Percentiles rank a stretch among this genome's conserved stretches.
phyloP scores from a whole-genome alignment of 805 yeast genomes.

The Metschnikowia reukaufii region DNA sequence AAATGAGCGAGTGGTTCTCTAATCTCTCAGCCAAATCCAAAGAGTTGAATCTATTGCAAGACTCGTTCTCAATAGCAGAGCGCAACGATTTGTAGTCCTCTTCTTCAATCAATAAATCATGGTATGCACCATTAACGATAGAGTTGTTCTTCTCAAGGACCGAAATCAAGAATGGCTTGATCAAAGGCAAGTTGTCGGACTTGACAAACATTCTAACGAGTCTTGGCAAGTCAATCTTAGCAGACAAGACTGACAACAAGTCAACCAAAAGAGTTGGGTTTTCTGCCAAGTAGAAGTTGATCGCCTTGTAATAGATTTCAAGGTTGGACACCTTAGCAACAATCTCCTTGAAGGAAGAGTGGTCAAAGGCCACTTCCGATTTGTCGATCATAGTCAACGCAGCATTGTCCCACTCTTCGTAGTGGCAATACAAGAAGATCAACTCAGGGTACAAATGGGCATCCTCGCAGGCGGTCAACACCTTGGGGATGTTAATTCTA shows the following conservation, averaged over 20 bases:
- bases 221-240: conserved; percentile 91
- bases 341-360: conserved; percentile 89
- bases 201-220: conserved; percentile 92
- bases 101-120: conserved; percentile 92
- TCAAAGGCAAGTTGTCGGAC: conserved; percentile 93
- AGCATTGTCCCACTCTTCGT: conserved; percentile 99
- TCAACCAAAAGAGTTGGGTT: conserved; percentile 91
- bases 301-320: conserved; percentile 96
- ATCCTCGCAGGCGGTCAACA: conserved; percentile 85
- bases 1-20: conserved; percentile 86
- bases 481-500: conserved; percentile 96
- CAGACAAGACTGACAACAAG: conserved; percentile 75
- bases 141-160: conserved; percentile 88
- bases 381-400: conserved; percentile 95
- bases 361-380: conserved; percentile 91
- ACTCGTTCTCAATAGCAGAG: conserved; percentile 71
- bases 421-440: conserved; percentile 94
- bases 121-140: conserved; percentile 92
- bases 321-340: conserved; percentile 92
- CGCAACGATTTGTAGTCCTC: conserved; percentile 90
- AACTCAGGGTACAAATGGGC: conserved; percentile 97
- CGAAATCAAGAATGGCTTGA: conserved; percentile 90
- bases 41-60: conserved; percentile 88
- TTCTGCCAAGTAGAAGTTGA: conserved; percentile 88
- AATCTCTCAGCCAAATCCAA: conserved; percentile 88